Evolutionary conservation across 495 filamentous ascomycete genomes (phyloP).

Genomic region (Xylaria sp.): DNA sequence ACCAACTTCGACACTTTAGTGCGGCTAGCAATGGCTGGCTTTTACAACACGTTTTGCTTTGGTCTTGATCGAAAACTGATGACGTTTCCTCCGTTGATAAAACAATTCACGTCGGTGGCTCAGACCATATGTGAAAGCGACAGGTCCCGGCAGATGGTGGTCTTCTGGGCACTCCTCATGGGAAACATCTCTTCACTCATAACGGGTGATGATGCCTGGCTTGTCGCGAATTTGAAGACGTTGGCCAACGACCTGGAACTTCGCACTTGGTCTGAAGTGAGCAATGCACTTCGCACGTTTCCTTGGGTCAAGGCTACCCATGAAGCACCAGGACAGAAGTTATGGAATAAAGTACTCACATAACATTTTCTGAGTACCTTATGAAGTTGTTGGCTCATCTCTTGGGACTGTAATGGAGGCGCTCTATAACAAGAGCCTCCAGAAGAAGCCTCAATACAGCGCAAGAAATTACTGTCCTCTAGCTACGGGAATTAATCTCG

Average conservation of each 20-base stretch:
- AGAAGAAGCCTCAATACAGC: background rate
- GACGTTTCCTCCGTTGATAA: background rate
- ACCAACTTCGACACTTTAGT: conserved; percentile 7
- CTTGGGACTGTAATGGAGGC: background rate
- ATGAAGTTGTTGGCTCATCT: background rate
- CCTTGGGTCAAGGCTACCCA: conserved; percentile 17
- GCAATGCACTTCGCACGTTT: background rate
- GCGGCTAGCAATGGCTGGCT: conserved; percentile 10
- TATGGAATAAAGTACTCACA: background rate
- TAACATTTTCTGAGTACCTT: background rate
- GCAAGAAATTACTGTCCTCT: background rate
- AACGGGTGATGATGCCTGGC: conserved; percentile 2
- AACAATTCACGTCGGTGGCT: background rate
- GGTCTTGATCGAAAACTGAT: background rate
- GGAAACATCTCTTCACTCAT: conserved; percentile 3
- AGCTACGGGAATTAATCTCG: background rate
- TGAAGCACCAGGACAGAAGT: background rate
- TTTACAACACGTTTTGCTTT: conserved; percentile 19
- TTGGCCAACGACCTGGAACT: conserved; percentile 4
- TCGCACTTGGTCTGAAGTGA: conserved; percentile 12
- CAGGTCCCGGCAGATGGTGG: background rate
- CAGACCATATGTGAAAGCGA: background rate
- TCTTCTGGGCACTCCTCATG: conserved; percentile 22
- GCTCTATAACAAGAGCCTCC: background rate
- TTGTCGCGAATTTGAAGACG: conserved; percentile 21